Evolutionary conservation across 208 protist species (phyloP).

Genomic region (Leishmania braziliensis): DNA sequence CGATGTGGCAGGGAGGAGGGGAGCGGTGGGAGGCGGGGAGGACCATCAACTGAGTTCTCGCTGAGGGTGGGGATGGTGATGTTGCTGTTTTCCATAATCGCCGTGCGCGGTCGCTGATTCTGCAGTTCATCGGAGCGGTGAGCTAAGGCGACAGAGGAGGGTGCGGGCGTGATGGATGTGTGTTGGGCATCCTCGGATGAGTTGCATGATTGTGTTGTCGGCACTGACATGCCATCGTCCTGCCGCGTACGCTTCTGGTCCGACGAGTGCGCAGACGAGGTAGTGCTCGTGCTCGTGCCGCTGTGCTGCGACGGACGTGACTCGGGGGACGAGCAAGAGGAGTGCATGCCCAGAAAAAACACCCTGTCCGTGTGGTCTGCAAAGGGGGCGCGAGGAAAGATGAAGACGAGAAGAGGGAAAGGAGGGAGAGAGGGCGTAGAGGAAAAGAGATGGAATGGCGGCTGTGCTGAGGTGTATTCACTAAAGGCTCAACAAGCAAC

Average conservation of each 20-base stretch:
- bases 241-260: background rate
- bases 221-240: background rate
- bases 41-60: background rate
- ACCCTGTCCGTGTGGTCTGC: background rate
- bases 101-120: background rate
- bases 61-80: background rate
- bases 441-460: background rate
- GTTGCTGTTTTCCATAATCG: background rate
- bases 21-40: background rate
- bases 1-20: background rate
- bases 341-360: background rate
- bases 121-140: background rate
- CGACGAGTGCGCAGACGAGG: background rate
- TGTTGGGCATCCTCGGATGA: background rate
- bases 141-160: background rate
- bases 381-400: background rate
- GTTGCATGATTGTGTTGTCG: background rate
- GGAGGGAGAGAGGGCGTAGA: background rate
- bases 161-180: background rate
- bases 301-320: slow-evolving; percentile 1
- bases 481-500: background rate
- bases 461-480: background rate
- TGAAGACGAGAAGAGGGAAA: background rate
- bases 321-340: background rate
- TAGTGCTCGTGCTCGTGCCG: background rate